These are phyloP conservation scores for Fraxinus latifolia DNA, from an alignment of 305 asterid species.

Conservation along the genomic window DNA sequence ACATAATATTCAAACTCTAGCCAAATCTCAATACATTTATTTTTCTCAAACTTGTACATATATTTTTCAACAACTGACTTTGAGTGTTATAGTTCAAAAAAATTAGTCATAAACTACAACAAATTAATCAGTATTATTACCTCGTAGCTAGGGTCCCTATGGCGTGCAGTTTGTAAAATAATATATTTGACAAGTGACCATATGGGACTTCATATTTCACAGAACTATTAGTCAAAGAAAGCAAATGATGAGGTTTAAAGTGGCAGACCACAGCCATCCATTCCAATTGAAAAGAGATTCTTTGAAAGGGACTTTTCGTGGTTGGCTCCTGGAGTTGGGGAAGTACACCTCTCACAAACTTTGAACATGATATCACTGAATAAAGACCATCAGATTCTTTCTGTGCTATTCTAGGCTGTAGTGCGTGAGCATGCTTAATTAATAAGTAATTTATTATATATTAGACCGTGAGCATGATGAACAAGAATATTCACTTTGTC, in stretches of 20 bases:
- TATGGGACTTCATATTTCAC: neutral
- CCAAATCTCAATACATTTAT: no score
- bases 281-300: neutral
- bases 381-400: constrained; percentile 27
- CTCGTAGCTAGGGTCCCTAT: no score
- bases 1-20: neutral
- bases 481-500: no score
- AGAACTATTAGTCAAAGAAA: constrained; percentile 22
- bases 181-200: no score
- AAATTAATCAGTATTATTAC: no score
- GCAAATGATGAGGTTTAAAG: constrained; percentile 30
- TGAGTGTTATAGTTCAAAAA: no score
- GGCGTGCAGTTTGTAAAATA: no score
- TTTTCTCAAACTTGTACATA: neutral
- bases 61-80: neutral
- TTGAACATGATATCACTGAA: constrained; percentile 9
- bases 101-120: no score
- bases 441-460: neutral
- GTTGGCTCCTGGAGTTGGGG: constrained; percentile 42
- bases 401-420: constrained; percentile 30
- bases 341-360: constrained; percentile 25
- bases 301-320: neutral
- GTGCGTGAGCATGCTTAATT: constrained; percentile 23
- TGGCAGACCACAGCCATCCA: constrained; percentile 33
- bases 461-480: constrained; percentile 2